Evolutionary conservation across 345 rosid genomes (phyloP), one percentile per base, ranked within the genome.

Genomic region (Cardamine resedifolia): DNA sequence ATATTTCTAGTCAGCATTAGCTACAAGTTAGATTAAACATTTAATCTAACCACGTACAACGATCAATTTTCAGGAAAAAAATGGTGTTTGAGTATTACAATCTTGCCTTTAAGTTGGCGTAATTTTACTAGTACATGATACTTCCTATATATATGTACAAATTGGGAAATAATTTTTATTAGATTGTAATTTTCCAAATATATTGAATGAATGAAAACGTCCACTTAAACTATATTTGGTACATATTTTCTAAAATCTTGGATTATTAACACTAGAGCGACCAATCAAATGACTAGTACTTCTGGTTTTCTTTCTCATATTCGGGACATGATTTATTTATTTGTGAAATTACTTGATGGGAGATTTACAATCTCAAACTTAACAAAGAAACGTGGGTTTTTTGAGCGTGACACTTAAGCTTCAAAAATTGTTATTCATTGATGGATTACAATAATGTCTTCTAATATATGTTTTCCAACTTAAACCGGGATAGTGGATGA

Each of bases 21-120:
- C 44, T 47, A 47, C 57, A 12, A 64, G 8, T 48, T 23, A 66
- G 43, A 56, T n/a, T 43, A 28, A 5, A 55, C 52, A 55, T 68
- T 30, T 52, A 18, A 39, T 52, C 28, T 43, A 38, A 39, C 16
- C n/a, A 39, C 44, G 2, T 5, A 1, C 45, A 39, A 39, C 6
- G 39, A 44, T 63, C 38, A 12, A 16, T n/a, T 44, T 62, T 43
- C 38, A 16, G 39, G 20, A 12, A 20, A 4, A 8, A 48, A 47
- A 48, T 4, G 26, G 53, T n/a, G 19, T 52, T 15, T 16, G 10
- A 7, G 49, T 44, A 44, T 44, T 44, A 39, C 45, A n/a, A 44
- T 44, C 10, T 44, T 44, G 10, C 49, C 12, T 34, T 34, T 34
- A 34, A 6, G 6, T 30, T 30, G 4, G 6, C 31, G 7, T 31